Evolutionary conservation across 352 stramenopile genomes (phyloP), one percentile per base, ranked within the genome.

Genomic region (Thalassiosira delicatula): DNA sequence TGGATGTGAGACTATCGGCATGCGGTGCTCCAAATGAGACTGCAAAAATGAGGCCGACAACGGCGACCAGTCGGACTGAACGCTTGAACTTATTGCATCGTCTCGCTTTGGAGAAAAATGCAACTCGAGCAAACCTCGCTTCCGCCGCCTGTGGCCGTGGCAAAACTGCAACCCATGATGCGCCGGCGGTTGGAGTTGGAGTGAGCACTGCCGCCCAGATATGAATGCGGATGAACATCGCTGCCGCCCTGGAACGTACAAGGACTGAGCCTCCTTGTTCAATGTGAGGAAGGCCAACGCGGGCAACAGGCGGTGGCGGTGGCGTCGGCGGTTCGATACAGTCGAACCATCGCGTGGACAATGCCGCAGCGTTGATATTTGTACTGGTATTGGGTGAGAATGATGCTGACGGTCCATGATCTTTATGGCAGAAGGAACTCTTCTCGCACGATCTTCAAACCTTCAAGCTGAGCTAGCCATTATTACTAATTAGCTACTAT

Each of bases 261-360:
- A 59, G 19, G 71, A 53, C 33, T 46, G 60, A 59, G 44, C 71
- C 29, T 78, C 11, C 23, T 72, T 33, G 0, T 30, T 70, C 30
- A 44, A 71, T 56, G 66, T 40, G 14, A 83, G 59, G 49, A 83
- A 46, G 42, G 60, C 51, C 59, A 73, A 67, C 19, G 67, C 40
- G 21, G 66, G 37, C 33, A 83, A 29, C 23, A 83, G 57, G 3
- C 63, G 23, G 57, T 83, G 29, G 30, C 32, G 59, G 51, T 49
- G 57, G 46, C 68, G 9, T n/a, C n/a, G n/a, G n/a, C n/a, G n/a
- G n/a, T n/a, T n/a, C n/a, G n/a, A n/a, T n/a, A n/a, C n/a, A n/a
- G n/a, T n/a, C n/a, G n/a, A n/a, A n/a, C n/a, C n/a, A n/a, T n/a
- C n/a, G n/a, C n/a, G n/a, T n/a, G n/a, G n/a, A n/a, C n/a, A n/a